Evolutionary conservation across 2,329 filamentous ascomycete species (phyloP).

Genomic region (Penicillium sp.): DNA sequence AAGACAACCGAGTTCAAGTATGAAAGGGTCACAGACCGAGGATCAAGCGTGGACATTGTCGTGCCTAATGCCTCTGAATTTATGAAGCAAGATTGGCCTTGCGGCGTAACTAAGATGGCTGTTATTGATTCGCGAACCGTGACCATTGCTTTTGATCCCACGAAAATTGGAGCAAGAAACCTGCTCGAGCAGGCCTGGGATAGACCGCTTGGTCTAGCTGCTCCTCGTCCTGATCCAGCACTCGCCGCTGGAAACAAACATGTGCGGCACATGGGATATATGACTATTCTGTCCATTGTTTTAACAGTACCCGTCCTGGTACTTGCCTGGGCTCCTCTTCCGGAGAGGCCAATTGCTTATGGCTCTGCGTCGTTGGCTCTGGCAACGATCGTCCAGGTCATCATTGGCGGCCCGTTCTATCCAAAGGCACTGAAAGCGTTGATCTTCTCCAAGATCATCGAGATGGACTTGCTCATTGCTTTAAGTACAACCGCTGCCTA

Average conservation of each 20-base stretch:
- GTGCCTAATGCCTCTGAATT: constrained; percentile 45
- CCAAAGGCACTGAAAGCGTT: constrained; percentile 57
- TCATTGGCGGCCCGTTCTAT: constrained; percentile 69
- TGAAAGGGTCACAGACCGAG: constrained; percentile 52
- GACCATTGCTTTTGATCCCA: constrained; percentile 48
- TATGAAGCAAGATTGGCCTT: constrained; percentile 41
- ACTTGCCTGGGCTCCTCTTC: constrained; percentile 68
- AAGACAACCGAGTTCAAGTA: constrained; percentile 67
- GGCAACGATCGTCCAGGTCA: constrained; percentile 68
- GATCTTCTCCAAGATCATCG: constrained; percentile 54
- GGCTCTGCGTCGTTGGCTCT: constrained; percentile 62
- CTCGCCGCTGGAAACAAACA: constrained; percentile 49
- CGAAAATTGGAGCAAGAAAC: constrained; percentile 55
- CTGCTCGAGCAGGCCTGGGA: constrained; percentile 44
- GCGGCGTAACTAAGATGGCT: constrained; percentile 44
- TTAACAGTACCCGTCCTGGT: constrained; percentile 69
- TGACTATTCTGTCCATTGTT: constrained; percentile 58
- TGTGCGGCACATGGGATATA: constrained; percentile 40
- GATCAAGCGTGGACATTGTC: constrained; percentile 59
- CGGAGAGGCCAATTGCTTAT: constrained; percentile 55
- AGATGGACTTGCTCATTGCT: constrained; percentile 61
- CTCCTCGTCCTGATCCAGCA: constrained; percentile 37
- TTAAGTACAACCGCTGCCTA: constrained; percentile 59
- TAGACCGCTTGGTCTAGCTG: constrained; percentile 44
- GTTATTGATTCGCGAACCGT: constrained; percentile 38